Conservation (phyloP, 306 rosid genomes). For the Trifolium subterraneum region DNA sequence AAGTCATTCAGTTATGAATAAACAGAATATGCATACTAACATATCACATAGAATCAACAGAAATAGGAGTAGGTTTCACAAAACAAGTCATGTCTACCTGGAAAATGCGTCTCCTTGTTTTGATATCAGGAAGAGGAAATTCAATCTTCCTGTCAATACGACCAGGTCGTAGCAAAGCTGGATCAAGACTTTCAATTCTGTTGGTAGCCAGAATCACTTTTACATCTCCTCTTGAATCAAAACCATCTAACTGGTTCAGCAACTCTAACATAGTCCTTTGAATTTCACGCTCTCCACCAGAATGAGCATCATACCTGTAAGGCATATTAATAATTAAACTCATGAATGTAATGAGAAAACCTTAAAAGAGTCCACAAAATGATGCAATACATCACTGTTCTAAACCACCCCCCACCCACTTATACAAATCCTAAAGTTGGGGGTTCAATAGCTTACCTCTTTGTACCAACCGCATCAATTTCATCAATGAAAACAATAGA, state of each 20-base stretch:
- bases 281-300: constrained; percentile 99
- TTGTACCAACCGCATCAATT: constrained; percentile 94
- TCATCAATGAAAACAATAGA: constrained; percentile 97
- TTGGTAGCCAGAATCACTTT: constrained; percentile 96
- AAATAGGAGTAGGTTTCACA: constrained; percentile 22
- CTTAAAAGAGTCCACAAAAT: not conserved
- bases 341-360: constrained; percentile 24
- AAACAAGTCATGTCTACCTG: constrained; percentile 61
- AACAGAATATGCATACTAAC: constrained; percentile 22
- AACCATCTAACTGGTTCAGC: constrained; percentile 92
- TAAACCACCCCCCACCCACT: not conserved
- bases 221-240: constrained; percentile 98
- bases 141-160: constrained; percentile 95
- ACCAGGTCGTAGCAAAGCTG: constrained; percentile 98
- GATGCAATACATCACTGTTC: constrained; percentile 18
- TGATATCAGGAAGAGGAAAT: constrained; percentile 97
- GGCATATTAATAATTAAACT: constrained; percentile 29
- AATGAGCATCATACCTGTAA: constrained; percentile 93
- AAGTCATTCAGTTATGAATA: constrained; percentile 19
- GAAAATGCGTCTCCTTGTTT: constrained; percentile 96
- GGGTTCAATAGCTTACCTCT: constrained; percentile 64
- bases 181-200: constrained; percentile 94
- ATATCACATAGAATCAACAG: constrained; percentile 23
- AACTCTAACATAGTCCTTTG: constrained; percentile 95
- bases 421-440: constrained; percentile 2